Evolutionary conservation across 2,329 filamentous ascomycete genomes (phyloP).

Genomic region (Colletotrichum chrysophilum): DNA sequence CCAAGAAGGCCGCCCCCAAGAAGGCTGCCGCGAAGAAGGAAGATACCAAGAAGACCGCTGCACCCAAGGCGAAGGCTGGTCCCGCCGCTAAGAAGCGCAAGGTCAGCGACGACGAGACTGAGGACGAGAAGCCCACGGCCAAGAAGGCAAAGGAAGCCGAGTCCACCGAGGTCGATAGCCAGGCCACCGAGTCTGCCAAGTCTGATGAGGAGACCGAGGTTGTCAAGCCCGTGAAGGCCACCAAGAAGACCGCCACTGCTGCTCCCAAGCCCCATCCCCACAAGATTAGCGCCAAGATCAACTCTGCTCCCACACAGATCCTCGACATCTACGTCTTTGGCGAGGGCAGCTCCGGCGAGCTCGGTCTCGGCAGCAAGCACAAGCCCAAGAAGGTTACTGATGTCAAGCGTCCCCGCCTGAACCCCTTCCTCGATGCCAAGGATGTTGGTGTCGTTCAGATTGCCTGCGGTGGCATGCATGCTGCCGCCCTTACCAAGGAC

Average conservation of each 20-base stretch:
- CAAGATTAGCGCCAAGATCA: slow-evolving; percentile 41
- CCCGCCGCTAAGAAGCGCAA: slow-evolving; percentile 25
- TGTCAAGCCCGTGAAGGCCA: slow-evolving; percentile 19
- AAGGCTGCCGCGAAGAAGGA: slow-evolving; percentile 55
- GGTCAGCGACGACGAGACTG: slow-evolving; percentile 13
- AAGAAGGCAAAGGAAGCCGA: slow-evolving; percentile 24
- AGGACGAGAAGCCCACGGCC: slow-evolving; percentile 23
- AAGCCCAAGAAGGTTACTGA: slow-evolving; percentile 69
- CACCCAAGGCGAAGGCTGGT: slow-evolving; percentile 8
- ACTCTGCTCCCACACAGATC: slow-evolving; percentile 64
- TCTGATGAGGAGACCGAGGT: slow-evolving; percentile 9
- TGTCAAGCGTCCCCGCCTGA: slow-evolving; percentile 76
- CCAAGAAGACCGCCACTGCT: slow-evolving; percentile 16
- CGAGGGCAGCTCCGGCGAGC: slow-evolving; percentile 80
- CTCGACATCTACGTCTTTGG: slow-evolving; percentile 83
- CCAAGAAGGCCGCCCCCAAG: slow-evolving; percentile 51
- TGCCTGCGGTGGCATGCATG: slow-evolving; percentile 84
- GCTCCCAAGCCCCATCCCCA: slow-evolving; percentile 18
- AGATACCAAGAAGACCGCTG: slow-evolving; percentile 11
- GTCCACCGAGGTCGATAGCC: slow-evolving; percentile 13
- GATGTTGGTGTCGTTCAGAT: slow-evolving; percentile 74
- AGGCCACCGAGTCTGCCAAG: slow-evolving; percentile 19
- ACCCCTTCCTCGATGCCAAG: slow-evolving; percentile 61
- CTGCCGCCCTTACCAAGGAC: slow-evolving; percentile 75
- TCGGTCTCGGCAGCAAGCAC: slow-evolving; percentile 73